phyloP scores from a whole-genome alignment of 148 eudicot species.

The Nyssa sinensis region DNA sequence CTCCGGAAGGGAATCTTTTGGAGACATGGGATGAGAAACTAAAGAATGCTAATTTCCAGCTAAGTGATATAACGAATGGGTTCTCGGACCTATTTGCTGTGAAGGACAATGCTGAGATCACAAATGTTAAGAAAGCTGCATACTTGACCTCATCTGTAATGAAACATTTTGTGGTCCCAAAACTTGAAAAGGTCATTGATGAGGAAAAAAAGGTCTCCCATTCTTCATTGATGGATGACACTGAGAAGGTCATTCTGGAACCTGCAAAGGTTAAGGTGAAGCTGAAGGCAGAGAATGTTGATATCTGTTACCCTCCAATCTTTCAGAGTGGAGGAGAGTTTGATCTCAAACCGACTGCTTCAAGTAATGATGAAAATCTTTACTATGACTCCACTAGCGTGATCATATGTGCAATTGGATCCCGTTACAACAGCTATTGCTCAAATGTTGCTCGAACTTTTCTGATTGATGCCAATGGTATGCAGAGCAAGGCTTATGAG shows the following conservation, averaged over 20 bases:
- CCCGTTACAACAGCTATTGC: constrained; percentile 58
- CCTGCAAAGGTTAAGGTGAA: constrained; percentile 47
- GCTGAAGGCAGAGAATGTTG: constrained; percentile 60
- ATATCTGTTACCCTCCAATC: constrained; percentile 65
- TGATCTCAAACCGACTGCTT: constrained; percentile 58
- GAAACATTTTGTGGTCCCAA: constrained; percentile 60
- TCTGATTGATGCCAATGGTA: constrained; percentile 50
- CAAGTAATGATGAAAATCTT: constrained; percentile 52
- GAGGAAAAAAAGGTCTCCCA: constrained; percentile 60
- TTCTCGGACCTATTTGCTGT: constrained; percentile 54
- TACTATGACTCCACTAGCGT: constrained; percentile 60
- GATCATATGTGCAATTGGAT: constrained; percentile 57
- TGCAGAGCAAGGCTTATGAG: constrained; percentile 53
- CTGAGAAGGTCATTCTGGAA: constrained; percentile 49
- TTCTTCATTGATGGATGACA: constrained; percentile 55
- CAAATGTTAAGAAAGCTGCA: constrained; percentile 55
- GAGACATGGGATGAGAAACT: constrained; percentile 46
- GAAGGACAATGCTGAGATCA: constrained; percentile 42
- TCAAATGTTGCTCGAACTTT: constrained; percentile 52
- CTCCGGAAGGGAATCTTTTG: constrained; percentile 48
- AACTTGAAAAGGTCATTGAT: constrained; percentile 55
- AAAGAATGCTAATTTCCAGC: constrained; percentile 29
- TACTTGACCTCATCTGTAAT: constrained; percentile 49
- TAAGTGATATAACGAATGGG: constrained; percentile 39
- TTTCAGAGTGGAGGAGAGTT: constrained; percentile 65